Evolutionary conservation across 352 stramenopile species (phyloP), one percentile per base, ranked within the genome.

Genomic region (Phytophthora idaei): DNA sequence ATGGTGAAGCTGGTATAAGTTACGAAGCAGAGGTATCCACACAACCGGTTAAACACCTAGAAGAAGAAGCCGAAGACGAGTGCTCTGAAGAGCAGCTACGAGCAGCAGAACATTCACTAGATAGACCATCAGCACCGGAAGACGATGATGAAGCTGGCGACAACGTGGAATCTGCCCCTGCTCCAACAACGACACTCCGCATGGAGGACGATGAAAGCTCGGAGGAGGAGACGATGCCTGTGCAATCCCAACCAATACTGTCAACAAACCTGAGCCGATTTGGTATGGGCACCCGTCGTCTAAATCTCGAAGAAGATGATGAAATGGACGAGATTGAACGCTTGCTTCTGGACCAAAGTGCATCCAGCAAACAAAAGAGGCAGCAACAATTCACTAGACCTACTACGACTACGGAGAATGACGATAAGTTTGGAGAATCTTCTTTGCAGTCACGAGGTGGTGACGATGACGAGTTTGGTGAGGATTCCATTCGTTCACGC

Each of bases 321-420:
- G 71, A 79, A 29, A 71, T 66, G 58, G 67, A 79, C 55, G 71
- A 71, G 17, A 61, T 76, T 15, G 67, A 76, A 41, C 50, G 46
- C 4, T 49, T 73, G 14, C 45, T 75, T 36, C 44, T 70, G 14
- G 48, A 76, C 3, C 56, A 73, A 73, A 69, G 42, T 27, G 27
- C 32, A 41, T 55, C 51, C 9, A 56, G 25, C 17, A 46, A 47
- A 44, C 49, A 48, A 25, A 53, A 34, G 1, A 52, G 36, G 4
- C 59, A 42, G 39, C 34, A 53, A 29, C 37, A 51, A 27, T 39
- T 46, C 5, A 41, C n/a, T 17, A 64, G n/a, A 39, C 27, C 31
- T 25, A 5, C 25, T 32, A n/a, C 21, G 21, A 21, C 49, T 15
- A 42, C 15, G 31, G 53, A 67, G 7, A 55, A 71, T 27, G 57